Base-by-base conservation (phyloP, 306 rosid species). In the Carpinus viminea region DNA sequence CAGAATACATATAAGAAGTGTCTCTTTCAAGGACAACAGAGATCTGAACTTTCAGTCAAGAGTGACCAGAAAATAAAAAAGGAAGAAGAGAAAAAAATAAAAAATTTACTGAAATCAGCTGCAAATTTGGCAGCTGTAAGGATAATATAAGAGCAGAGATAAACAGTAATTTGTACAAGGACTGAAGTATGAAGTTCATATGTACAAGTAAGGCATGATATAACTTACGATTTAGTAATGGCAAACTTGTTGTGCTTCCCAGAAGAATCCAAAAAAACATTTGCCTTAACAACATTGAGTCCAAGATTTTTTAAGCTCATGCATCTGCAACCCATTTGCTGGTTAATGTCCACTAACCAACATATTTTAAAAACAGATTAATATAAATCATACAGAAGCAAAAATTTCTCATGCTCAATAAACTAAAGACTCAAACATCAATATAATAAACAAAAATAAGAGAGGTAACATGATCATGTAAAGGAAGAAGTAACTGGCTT, bases 241-340 rank as follows among this genome's bases (percentile, higher is more conserved):
- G 89, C 80, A 88, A 92, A 94, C 84, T 83, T 92, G 85, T 88
- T 94, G 90, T 92, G 98, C 86, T 89, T 94, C 81, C 98, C 98
- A 77, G 96, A 94, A 84, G 97, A 90, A 85, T 94, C 98, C 89
- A 94, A 83, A 74, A 72, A 94, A 79, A 92, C 98, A 79, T 94
- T 94, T 73, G 96, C 98, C 90, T 94, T 92, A 73, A 86, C 96
- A 80, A 94, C 98, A 83, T 90, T 92, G 84, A 94, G 88, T 60
- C 98, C 98, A 53, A 94, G 89, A 83, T 82, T 85, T 79, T n/a
- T 87, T 94, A 47, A 94, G 91, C 7, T 96, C 96, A 79, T 75
- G 89, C 98, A 91, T 94, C 97, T 94, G 93, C 78, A 87, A 57
- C 72, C 79, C 81, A 86, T 61, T 84, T 28, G 71, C 73, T 77